These are phyloP conservation scores for Ophiocordyceps unilateralis DNA, from an alignment of 2,329 filamentous ascomycete species.

Conservation along the genomic window DNA sequence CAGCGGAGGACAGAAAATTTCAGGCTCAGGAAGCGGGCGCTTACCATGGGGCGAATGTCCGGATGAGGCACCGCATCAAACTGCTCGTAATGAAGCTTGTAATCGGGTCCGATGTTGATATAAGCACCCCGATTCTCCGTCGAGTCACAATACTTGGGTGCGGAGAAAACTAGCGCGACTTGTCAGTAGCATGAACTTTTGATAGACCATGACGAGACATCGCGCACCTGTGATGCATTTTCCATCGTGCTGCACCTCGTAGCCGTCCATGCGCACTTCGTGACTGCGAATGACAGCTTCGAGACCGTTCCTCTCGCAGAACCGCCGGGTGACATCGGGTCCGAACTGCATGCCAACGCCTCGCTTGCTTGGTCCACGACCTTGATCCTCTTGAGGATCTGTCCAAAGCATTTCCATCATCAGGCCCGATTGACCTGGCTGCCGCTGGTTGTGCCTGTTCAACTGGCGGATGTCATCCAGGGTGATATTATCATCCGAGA, in stretches of 20 bases:
- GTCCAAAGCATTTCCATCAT: slow-evolving; percentile 99
- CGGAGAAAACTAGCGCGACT: slow-evolving; percentile 63
- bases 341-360: slow-evolving; percentile 95
- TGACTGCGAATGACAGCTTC: slow-evolving; percentile 94
- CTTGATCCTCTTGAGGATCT: slow-evolving; percentile 73
- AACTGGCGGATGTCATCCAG: slow-evolving; percentile 89
- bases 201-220: background rate
- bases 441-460: slow-evolving; percentile 75
- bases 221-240: slow-evolving; percentile 74
- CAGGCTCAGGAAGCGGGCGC: too few relatives aligned
- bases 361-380: slow-evolving; percentile 86
- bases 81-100: slow-evolving; percentile 81
- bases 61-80: slow-evolving; percentile 97
- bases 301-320: slow-evolving; percentile 90
- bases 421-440: slow-evolving; percentile 80
- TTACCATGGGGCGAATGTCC: slow-evolving; percentile 80
- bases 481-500: slow-evolving; percentile 86
- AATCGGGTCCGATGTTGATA: slow-evolving; percentile 87
- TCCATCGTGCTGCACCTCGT: slow-evolving; percentile 92
- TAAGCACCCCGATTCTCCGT: slow-evolving; percentile 97
- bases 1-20: slow-evolving; percentile 4
- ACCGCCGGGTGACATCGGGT: slow-evolving; percentile 86
- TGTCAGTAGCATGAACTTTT: background rate
- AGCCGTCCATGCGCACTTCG: slow-evolving; percentile 98
- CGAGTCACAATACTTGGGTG: slow-evolving; percentile 91